A percentile compares a stretch with the other conserved stretches of the same genome.
Conservation (phyloP, 2,329 filamentous ascomycete genomes). For the Phaeosphaeria sp. region DNA sequence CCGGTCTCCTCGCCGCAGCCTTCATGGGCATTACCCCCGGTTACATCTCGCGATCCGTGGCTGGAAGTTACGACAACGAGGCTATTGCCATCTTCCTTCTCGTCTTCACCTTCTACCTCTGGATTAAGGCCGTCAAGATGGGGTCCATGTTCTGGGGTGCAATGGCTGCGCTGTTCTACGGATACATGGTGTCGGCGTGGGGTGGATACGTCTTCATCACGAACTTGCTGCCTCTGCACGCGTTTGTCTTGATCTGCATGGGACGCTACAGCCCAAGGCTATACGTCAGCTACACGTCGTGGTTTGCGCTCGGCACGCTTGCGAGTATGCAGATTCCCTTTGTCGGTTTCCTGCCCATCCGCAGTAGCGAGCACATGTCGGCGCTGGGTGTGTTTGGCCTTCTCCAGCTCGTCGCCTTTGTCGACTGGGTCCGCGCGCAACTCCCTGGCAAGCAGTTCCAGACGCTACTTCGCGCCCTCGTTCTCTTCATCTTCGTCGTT, state of each 20-base stretch:
- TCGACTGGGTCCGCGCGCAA: constrained; percentile 87
- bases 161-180: constrained; percentile 93
- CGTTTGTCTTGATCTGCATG: constrained; percentile 95
- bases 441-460: constrained; percentile 94
- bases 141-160: constrained; percentile 97
- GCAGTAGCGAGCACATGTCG: constrained; percentile 98
- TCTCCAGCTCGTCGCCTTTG: constrained; percentile 89
- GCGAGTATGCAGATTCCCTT: constrained; percentile 99
- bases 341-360: constrained; percentile 94
- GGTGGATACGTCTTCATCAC: constrained; percentile 99
- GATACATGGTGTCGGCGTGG: constrained; percentile 99
- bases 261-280: constrained; percentile 92
- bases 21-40: constrained; percentile 99
- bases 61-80: constrained; percentile 99
- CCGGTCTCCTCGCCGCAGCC: constrained; percentile 87
- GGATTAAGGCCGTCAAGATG: constrained; percentile 98
- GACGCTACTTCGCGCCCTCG: constrained; percentile 79
- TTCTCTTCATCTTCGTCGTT: constrained; percentile 76
- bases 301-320: constrained; percentile 94
- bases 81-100: constrained; percentile 98
- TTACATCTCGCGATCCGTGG: constrained; percentile 97
- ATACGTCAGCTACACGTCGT: constrained; percentile 96
- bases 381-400: constrained; percentile 95
- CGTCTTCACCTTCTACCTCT: constrained; percentile 97
- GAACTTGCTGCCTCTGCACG: constrained; percentile 91